phyloP scores from a whole-genome alignment of 2,329 filamentous ascomycete genomes.

The Sporothrix dimorphospora region DNA sequence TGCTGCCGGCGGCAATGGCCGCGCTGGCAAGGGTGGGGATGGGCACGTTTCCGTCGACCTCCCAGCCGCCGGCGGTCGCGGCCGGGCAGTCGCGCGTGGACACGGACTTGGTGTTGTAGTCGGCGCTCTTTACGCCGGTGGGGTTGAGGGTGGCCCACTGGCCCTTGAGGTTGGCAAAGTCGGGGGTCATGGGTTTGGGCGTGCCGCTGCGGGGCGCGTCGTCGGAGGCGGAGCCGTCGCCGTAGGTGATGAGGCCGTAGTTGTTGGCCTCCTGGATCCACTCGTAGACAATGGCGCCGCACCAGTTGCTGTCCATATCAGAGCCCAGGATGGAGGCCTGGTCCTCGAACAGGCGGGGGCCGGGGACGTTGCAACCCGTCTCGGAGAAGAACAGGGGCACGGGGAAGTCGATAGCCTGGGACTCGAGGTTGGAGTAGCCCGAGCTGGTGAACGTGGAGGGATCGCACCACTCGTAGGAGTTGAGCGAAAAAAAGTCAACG shows the following conservation, averaged over 20 bases:
- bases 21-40: constrained; percentile 57
- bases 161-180: constrained; percentile 75
- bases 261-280: constrained; percentile 86
- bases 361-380: constrained; percentile 75
- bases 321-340: constrained; percentile 76
- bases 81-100: constrained; percentile 71
- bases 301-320: constrained; percentile 71
- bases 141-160: constrained; percentile 76
- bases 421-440: constrained; percentile 71
- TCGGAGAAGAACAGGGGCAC: constrained; percentile 92
- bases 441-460: constrained; percentile 60
- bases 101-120: constrained; percentile 65
- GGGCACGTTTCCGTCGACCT: constrained; percentile 68
- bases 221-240: constrained; percentile 59
- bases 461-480: constrained; percentile 83
- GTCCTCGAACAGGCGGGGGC: constrained; percentile 68
- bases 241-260: constrained; percentile 82
- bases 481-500: constrained; percentile 83
- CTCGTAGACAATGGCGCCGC: constrained; percentile 83
- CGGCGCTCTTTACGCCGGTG: constrained; percentile 65
- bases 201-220: constrained; percentile 73
- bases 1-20: constrained; percentile 27
- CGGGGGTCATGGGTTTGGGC: constrained; percentile 72
- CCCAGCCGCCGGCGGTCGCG: constrained; percentile 71
- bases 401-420: constrained; percentile 69